Conservation (phyloP, 2,329 filamentous ascomycete genomes). For the Fusarium domesticum region DNA sequence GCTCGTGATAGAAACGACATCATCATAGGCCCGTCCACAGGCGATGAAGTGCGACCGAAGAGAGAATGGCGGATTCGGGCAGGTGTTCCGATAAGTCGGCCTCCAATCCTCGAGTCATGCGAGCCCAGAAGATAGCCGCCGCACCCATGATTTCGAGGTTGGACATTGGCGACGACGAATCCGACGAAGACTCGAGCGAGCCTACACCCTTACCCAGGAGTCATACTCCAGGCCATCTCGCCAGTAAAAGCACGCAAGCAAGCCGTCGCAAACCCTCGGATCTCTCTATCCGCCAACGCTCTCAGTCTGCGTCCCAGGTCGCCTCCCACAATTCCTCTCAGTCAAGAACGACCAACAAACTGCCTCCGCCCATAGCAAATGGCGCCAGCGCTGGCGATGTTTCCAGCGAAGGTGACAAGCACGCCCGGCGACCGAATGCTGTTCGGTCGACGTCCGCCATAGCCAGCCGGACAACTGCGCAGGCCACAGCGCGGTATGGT, state of each 20-base stretch:
- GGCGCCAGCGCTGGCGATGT: constrained; percentile 17
- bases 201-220: constrained; percentile 48
- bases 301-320: constrained; percentile 47
- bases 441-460: constrained; percentile 56
- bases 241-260: constrained; percentile 53
- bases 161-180: constrained; percentile 38
- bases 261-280: constrained; percentile 51
- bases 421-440: constrained; percentile 39
- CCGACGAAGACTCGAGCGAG: constrained; percentile 35
- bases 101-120: constrained; percentile 38
- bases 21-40: constrained; percentile 12
- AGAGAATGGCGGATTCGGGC: constrained; percentile 44
- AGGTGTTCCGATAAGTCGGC: constrained; percentile 37
- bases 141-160: constrained; percentile 27
- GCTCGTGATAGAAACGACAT: constrained; percentile 8
- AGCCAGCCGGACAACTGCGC: constrained; percentile 32
- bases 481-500: constrained; percentile 17
- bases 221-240: constrained; percentile 60
- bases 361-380: constrained; percentile 25
- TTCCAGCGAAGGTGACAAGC: constrained; percentile 28
- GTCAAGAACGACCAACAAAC: constrained; percentile 28
- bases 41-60: constrained; percentile 32
- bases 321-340: constrained; percentile 26
- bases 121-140: constrained; percentile 52
- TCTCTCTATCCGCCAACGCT: constrained; percentile 51